phyloP scores from a whole-genome alignment of 164 flowering plant species.

The Nymphaea colorata region DNA sequence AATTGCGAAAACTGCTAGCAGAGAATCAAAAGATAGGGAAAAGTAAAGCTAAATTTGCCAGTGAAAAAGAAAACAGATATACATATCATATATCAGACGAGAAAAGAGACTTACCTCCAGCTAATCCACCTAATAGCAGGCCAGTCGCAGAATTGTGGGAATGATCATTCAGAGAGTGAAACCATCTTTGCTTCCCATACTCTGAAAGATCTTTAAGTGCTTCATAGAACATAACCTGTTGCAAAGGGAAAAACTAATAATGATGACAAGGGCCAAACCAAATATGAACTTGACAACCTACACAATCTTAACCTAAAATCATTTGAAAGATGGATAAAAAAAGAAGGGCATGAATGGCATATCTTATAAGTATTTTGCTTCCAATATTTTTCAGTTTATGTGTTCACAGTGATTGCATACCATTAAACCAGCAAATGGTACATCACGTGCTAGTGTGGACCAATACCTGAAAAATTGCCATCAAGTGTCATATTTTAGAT shows the following conservation, averaged over 20 bases:
- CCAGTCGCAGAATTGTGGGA: conserved; percentile 58
- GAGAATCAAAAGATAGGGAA: no score
- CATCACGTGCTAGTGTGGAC: conserved; percentile 96
- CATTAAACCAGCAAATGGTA: conserved; percentile 96
- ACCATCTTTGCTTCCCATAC: conserved; percentile 47
- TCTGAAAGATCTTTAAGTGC: conserved; percentile 53
- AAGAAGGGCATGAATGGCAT: neutral
- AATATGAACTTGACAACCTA: no score
- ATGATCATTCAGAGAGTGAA: conserved; percentile 18
- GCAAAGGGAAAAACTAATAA: neutral
- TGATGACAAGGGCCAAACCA: no score
- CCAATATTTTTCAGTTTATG: no score
- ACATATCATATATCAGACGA: no score
- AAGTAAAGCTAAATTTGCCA: no score
- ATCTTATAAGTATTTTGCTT: neutral
- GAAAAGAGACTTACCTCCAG: conserved; percentile 55
- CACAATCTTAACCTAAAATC: no score
- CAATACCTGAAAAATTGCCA: conserved; percentile 45
- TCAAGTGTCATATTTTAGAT: neutral
- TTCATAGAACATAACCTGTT: conserved; percentile 79
- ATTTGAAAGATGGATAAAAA: neutral
- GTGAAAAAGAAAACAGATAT: no score
- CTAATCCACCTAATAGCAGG: conserved; percentile 73
- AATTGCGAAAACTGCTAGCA: no score
- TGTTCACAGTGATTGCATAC: conserved; percentile 20